These are phyloP conservation scores for Besnoitia besnoiti DNA, from an alignment of 169 alveolate genomes.

Conservation along the genomic window DNA sequence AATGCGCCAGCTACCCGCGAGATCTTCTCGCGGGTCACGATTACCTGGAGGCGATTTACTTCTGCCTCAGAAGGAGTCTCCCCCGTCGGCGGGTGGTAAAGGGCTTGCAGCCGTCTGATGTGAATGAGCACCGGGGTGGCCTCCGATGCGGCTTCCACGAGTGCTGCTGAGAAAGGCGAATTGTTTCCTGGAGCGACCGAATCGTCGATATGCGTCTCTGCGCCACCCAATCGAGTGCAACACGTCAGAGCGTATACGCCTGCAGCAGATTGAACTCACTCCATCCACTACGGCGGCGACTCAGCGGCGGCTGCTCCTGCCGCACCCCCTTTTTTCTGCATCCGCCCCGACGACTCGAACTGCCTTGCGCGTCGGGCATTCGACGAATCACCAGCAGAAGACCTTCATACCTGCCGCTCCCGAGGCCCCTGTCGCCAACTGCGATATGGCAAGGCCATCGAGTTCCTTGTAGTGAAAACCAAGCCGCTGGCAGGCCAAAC, in stretches of 20 bases:
- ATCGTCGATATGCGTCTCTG: background rate
- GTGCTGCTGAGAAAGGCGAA: constrained; percentile 33
- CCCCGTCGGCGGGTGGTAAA: background rate
- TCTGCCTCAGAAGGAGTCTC: background rate
- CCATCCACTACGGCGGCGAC: background rate
- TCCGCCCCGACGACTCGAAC: too few species aligned
- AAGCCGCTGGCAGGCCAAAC: constrained; percentile 5
- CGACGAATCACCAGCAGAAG: background rate
- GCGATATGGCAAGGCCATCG: background rate
- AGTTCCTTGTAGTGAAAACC: background rate
- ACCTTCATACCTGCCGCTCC: constrained; percentile 30
- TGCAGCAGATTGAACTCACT: background rate
- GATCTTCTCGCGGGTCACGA: too few species aligned
- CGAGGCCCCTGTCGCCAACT: background rate
- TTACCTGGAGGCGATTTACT: background rate
- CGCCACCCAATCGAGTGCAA: background rate
- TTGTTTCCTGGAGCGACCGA: constrained; percentile 42
- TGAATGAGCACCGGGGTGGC: constrained; percentile 21
- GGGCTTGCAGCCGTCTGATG: background rate
- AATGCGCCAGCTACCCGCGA: too few species aligned
- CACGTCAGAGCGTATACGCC: background rate
- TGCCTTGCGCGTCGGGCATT: background rate
- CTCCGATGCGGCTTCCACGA: constrained; percentile 35
- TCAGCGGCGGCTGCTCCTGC: background rate
- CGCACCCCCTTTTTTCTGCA: too few species aligned